Evolutionary conservation across 441 rosid genomes (phyloP), one percentile per base, ranked within the genome.

Genomic region (Erodium texanum): DNA sequence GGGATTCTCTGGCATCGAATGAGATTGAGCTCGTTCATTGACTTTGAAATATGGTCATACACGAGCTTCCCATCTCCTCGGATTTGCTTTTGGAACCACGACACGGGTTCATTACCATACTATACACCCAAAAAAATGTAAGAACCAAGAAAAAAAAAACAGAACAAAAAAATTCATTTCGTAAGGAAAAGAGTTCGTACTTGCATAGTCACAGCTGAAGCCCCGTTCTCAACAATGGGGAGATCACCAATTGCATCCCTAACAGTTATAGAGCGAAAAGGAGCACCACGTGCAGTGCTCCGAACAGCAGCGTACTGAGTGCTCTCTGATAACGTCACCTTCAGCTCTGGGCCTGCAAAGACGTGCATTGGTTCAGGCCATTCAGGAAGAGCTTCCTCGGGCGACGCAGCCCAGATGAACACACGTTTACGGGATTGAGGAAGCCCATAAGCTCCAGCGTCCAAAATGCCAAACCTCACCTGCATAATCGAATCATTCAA

Each of bases 361-460:
- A 93, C 96, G 68, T 91, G 92, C 97, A 93, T 89, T 38, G 99
- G 97, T 73, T 93, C 99, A 8, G 97, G 99, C 97, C 97, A 93
- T 70, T 91, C 96, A 6, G 99, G 96, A 38, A 93, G 93, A 24
- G 74, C 64, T 72, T 83, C 92, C 8, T 82, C 90, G 24, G 97
- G 96, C 14, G 95, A 82, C 48, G 96, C 97, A 66, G 96, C 99
- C 99, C 95, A 91, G 67, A 93, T 89, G 70, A 93, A 91, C 64
- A 87, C 92, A 7, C 96, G 83, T 76, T 91, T 93, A 36, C 99
- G 80, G 7, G 99, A 85, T 71, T 93, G 97, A 50, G 99, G 80
- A 75, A 93, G 87, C 50, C 97, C 99, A 77, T 69, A 93, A 36
- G 96, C 84, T 68, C 99, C 98, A 32, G 99, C 99, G 80, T 93